Conservation (phyloP, 1,284 basidiomycete genomes). For the Sporisorium exsertum region DNA sequence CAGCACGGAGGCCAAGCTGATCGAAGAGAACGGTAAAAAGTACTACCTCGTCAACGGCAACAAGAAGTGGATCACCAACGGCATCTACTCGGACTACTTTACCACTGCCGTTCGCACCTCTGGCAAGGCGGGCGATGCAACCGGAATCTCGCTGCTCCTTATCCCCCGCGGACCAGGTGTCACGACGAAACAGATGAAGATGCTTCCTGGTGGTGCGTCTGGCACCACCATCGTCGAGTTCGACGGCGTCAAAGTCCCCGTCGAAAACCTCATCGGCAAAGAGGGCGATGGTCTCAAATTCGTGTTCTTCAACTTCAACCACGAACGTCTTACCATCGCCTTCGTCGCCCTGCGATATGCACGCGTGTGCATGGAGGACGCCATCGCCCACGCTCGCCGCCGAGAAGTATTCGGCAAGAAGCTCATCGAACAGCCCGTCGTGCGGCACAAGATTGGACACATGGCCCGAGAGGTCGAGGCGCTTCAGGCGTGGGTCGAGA, state of each 20-base stretch:
- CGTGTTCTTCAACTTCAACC: slow-evolving; percentile 55
- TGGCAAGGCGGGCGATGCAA: slow-evolving; percentile 68
- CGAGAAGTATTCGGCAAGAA: slow-evolving; percentile 59
- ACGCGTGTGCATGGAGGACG: slow-evolving; percentile 58
- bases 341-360: slow-evolving; percentile 53
- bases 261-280: slow-evolving; percentile 69
- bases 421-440: slow-evolving; percentile 63
- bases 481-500: slow-evolving; percentile 58
- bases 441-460: slow-evolving; percentile 61
- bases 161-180: slow-evolving; percentile 60
- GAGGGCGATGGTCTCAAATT: slow-evolving; percentile 56
- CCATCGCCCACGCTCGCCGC: slow-evolving; percentile 48
- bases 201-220: slow-evolving; percentile 61
- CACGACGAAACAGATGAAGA: slow-evolving; percentile 65
- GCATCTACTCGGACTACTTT: slow-evolving; percentile 66
- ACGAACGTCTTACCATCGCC: slow-evolving; percentile 58
- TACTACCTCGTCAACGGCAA: slow-evolving; percentile 69
- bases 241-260: slow-evolving; percentile 67
- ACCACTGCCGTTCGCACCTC: slow-evolving; percentile 69
- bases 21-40: slow-evolving; percentile 62
- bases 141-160: slow-evolving; percentile 68
- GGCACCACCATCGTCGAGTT: slow-evolving; percentile 69
- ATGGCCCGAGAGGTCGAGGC: slow-evolving; percentile 64
- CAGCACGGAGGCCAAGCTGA: slow-evolving; percentile 60
- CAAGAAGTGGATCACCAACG: slow-evolving; percentile 70